These are phyloP conservation scores for Fusarium humuli DNA, from an alignment of 2,329 filamentous ascomycete genomes.

Conservation along the genomic window DNA sequence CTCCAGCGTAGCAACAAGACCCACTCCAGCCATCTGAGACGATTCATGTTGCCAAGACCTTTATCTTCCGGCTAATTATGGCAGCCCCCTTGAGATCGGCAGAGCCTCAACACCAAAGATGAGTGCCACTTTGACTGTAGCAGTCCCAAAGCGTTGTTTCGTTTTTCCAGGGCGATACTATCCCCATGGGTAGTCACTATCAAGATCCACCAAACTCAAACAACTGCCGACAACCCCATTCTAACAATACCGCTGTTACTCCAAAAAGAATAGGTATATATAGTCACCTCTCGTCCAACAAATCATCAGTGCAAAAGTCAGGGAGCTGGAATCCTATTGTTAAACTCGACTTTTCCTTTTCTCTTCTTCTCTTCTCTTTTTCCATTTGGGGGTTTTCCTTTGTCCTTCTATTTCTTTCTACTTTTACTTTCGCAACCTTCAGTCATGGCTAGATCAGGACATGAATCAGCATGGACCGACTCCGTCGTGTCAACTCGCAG, in stretches of 20 bases:
- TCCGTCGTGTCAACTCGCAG: conserved; percentile 10
- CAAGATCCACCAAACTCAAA: background rate
- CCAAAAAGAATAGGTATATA: background rate
- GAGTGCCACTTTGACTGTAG: background rate
- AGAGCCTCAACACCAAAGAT: conserved; percentile 5
- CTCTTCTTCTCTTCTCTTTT: background rate
- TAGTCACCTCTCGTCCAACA: background rate
- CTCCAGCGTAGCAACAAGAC: background rate
- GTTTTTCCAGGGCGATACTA: background rate
- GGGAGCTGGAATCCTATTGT: conserved; percentile 12
- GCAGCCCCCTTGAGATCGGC: background rate
- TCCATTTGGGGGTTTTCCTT: background rate
- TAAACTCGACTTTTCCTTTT: background rate
- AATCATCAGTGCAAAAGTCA: background rate
- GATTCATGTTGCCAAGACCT: background rate
- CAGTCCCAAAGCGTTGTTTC: background rate
- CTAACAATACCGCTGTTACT: background rate
- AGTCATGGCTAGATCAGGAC: background rate
- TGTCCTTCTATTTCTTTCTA: background rate
- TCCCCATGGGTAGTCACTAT: background rate
- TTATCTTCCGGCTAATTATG: conserved; percentile 1
- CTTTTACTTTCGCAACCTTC: background rate
- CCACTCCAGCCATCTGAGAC: background rate
- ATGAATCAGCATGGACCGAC: conserved; percentile 3
- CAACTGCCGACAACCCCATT: background rate